A percentile compares a stretch with the other conserved stretches of the same genome.
phyloP scores from a whole-genome alignment of 768 basidiomycete genomes.

The Amanita brunnescens region DNA sequence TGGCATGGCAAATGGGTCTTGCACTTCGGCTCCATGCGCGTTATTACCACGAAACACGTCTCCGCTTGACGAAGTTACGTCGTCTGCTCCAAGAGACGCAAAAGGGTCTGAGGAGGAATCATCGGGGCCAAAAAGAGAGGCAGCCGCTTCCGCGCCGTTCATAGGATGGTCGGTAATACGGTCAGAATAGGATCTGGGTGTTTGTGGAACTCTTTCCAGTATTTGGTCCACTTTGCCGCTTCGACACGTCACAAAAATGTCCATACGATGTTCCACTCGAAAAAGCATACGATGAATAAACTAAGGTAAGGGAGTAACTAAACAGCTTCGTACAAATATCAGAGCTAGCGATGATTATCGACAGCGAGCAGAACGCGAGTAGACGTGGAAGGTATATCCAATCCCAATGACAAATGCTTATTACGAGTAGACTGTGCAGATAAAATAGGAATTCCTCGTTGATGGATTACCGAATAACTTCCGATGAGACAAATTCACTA shows the following conservation, averaged over 20 bases:
- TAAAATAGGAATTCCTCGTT: background rate
- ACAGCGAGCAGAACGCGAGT: slow-evolving; percentile 14
- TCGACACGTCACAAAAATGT: slow-evolving; percentile 29
- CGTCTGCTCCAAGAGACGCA: slow-evolving; percentile 38
- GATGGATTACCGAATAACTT: slow-evolving; percentile 17
- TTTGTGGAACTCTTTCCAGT: slow-evolving; percentile 13
- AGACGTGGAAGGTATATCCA: slow-evolving; percentile 5
- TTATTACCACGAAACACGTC: background rate
- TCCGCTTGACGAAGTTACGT: background rate
- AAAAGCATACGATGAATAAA: background rate
- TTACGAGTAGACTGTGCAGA: slow-evolving; percentile 1
- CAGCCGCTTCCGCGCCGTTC: slow-evolving; percentile 68
- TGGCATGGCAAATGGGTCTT: background rate
- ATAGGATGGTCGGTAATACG: slow-evolving; percentile 23
- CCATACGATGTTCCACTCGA: slow-evolving; percentile 2
- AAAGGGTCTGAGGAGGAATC: slow-evolving; percentile 58
- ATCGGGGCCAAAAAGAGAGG: slow-evolving; percentile 68
- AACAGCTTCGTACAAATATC: slow-evolving; percentile 11
- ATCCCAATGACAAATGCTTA: slow-evolving; percentile 1
- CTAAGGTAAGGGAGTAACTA: slow-evolving; percentile 12
- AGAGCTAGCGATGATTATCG: slow-evolving; percentile 10
- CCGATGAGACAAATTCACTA: slow-evolving; percentile 9
- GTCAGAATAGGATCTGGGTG: background rate
- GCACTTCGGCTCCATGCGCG: background rate
- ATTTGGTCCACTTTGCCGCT: slow-evolving; percentile 29